phyloP scores from a whole-genome alignment of 176 grass and related monocot species.

The Oryza meridionalis region DNA sequence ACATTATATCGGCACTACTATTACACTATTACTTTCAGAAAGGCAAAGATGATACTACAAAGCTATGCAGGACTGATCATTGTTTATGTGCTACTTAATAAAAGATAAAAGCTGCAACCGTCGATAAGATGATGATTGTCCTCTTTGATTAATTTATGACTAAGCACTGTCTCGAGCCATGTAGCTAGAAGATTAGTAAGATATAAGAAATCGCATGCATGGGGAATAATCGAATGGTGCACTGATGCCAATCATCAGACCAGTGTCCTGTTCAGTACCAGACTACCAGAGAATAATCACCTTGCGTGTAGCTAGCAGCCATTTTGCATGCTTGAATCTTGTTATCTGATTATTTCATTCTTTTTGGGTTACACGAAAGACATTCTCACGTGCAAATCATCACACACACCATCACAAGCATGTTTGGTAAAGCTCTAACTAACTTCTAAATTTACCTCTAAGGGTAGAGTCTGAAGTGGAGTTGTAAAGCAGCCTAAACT shows the following conservation, averaged over 20 bases:
- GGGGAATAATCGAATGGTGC: neutral
- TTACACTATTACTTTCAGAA: neutral
- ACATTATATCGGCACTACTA: neutral
- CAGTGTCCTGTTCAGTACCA: neutral
- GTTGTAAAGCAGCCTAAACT: too few species aligned
- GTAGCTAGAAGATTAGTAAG: neutral
- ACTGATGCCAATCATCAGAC: neutral
- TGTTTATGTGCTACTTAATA: neutral
- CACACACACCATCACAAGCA: neutral
- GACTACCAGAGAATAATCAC: slow-evolving; percentile 1
- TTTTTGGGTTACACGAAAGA: neutral
- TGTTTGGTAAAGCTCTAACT: too few species aligned
- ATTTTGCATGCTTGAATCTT: neutral
- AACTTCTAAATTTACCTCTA: too few species aligned
- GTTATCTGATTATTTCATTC: neutral
- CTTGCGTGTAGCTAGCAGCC: slow-evolving; percentile 17
- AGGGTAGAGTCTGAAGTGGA: too few species aligned
- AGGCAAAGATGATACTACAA: neutral
- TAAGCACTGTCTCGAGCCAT: neutral
- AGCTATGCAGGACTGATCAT: neutral
- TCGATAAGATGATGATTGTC: neutral
- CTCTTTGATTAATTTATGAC: neutral
- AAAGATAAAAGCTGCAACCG: neutral
- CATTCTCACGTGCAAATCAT: neutral
- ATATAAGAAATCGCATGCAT: neutral